These are phyloP conservation scores for Saturnispora dispora DNA, from an alignment of 805 yeast species.

Conservation along the genomic window DNA sequence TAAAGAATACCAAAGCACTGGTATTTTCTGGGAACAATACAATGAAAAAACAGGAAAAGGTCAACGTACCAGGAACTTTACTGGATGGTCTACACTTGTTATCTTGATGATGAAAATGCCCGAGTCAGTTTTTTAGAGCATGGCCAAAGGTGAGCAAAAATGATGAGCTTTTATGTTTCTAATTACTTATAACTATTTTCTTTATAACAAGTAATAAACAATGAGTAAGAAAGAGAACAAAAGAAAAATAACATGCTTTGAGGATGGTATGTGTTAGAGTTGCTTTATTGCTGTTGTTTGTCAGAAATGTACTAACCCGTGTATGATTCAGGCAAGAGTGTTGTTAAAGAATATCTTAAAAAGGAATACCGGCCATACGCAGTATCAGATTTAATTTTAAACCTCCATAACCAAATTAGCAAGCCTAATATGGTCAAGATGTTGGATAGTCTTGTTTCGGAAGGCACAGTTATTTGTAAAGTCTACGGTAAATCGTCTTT, in stretches of 20 bases:
- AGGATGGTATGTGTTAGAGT: slow-evolving; percentile 13
- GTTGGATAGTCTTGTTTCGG: slow-evolving; percentile 29
- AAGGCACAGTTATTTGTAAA: slow-evolving; percentile 30
- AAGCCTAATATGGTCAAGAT: slow-evolving; percentile 30
- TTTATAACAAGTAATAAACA: background rate
- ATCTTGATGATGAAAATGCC: slow-evolving; percentile 81
- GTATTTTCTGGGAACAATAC: slow-evolving; percentile 88
- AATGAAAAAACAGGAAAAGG: slow-evolving; percentile 67
- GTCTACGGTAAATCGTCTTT: slow-evolving; percentile 36
- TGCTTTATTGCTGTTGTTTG: background rate
- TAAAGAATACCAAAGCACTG: slow-evolving; percentile 63
- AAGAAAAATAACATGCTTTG: slow-evolving; percentile 8
- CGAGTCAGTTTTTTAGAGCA: slow-evolving; percentile 21
- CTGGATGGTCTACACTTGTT: slow-evolving; percentile 90
- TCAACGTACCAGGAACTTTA: slow-evolving; percentile 77
- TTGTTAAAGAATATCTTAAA: slow-evolving; percentile 28
- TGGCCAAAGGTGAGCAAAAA: background rate
- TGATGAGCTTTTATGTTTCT: background rate
- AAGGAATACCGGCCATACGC: slow-evolving; percentile 42
- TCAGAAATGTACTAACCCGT: background rate
- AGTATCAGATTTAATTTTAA: slow-evolving; percentile 36
- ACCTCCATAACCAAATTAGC: slow-evolving; percentile 33
- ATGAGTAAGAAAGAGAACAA: background rate
- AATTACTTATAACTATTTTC: background rate
- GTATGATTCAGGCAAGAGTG: slow-evolving; percentile 2